Percentiles rank a stretch among this genome's conserved stretches.
phyloP scores from a whole-genome alignment of 805 yeast species.

The Hanseniaspora guilliermondii region DNA sequence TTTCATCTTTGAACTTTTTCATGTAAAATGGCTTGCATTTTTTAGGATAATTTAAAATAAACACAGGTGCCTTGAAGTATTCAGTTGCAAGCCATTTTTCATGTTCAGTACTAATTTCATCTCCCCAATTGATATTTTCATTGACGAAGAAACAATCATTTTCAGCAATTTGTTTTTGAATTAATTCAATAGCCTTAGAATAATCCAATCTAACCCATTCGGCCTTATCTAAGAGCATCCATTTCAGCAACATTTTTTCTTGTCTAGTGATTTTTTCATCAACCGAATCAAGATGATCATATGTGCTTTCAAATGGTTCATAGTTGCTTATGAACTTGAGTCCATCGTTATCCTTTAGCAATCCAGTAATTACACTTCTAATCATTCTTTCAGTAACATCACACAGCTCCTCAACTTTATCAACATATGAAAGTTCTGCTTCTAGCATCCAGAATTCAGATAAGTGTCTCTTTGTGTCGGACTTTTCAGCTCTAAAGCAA shows the following conservation, averaged over 20 bases:
- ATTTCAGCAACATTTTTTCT: constrained; percentile 34
- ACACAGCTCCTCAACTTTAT: constrained; percentile 48
- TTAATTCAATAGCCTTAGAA: constrained; percentile 53
- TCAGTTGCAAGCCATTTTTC: constrained; percentile 80
- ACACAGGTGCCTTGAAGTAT: constrained; percentile 52
- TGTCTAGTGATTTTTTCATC: constrained; percentile 23
- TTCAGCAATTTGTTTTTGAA: constrained; percentile 27
- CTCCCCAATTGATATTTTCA: constrained; percentile 44
- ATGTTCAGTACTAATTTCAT: constrained; percentile 65
- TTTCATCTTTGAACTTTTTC: constrained; percentile 38
- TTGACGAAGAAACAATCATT: constrained; percentile 29
- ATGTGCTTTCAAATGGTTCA: constrained; percentile 17
- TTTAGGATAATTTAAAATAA: constrained; percentile 79
- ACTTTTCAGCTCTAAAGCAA: constrained; percentile 84
- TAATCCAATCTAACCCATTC: constrained; percentile 67
- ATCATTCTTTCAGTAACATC: constrained; percentile 60
- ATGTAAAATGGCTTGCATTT: constrained; percentile 81
- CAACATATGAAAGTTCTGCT: constrained; percentile 67
- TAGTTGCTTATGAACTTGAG: constrained; percentile 15
- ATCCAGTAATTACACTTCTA: constrained; percentile 33
- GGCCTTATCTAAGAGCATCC: constrained; percentile 41
- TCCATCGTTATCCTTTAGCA: constrained; percentile 23
- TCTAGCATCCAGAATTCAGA: constrained; percentile 98
- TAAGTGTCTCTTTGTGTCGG: constrained; percentile 82
- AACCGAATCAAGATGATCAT: neutral